phyloP scores from a whole-genome alignment of 768 basidiomycete species.

The Boletellus ananiceps region DNA sequence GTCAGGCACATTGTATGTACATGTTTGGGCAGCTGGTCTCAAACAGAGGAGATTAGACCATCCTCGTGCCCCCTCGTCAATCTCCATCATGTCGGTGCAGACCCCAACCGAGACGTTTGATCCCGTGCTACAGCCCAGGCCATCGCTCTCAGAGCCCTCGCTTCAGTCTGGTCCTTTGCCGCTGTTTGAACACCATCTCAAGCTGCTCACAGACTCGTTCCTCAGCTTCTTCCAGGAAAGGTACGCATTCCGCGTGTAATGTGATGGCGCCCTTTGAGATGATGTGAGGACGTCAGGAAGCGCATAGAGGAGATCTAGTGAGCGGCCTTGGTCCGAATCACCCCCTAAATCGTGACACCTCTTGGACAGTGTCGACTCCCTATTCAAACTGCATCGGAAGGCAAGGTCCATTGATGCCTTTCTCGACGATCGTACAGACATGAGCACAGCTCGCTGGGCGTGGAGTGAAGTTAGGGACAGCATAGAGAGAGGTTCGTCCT shows the following conservation, averaged over 20 bases:
- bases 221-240: constrained; percentile 83
- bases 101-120: constrained; percentile 25
- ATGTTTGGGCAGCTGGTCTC: constrained; percentile 19
- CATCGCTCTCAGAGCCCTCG: constrained; percentile 27
- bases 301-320: constrained; percentile 85
- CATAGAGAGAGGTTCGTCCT: constrained; percentile 64
- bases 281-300: constrained; percentile 44
- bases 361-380: constrained; percentile 59
- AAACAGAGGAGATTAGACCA: not conserved
- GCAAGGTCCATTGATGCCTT: constrained; percentile 63
- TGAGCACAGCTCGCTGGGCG: constrained; percentile 60
- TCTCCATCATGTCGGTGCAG: constrained; percentile 18
- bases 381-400: constrained; percentile 69
- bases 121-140: constrained; percentile 12
- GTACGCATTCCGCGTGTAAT: constrained; percentile 36
- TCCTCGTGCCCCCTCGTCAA: not conserved
- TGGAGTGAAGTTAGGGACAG: constrained; percentile 87
- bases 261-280: constrained; percentile 17
- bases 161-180: constrained; percentile 51
- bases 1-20: constrained; percentile 14
- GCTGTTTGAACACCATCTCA: constrained; percentile 69
- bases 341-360: constrained; percentile 3
- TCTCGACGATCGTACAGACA: constrained; percentile 67
- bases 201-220: constrained; percentile 64
- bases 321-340: constrained; percentile 20